Conservation (phyloP, 331 rosid species). For the Cucumis variabilis region DNA sequence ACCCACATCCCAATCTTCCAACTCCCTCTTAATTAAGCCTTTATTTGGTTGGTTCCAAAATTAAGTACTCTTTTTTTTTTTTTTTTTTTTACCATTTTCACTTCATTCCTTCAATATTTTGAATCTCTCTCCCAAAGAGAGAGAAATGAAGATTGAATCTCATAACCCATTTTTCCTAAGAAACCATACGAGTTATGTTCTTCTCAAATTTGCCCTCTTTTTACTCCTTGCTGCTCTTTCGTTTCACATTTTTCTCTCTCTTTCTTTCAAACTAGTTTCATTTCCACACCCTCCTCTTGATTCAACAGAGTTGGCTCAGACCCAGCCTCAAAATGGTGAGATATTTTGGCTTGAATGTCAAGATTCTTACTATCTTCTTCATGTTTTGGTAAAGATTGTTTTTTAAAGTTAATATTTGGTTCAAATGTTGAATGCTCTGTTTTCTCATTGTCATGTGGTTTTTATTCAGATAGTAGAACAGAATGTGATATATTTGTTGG, state of each 20-base stretch:
- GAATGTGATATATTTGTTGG: constrained; percentile 84
- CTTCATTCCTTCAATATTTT: neutral
- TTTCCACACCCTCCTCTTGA: constrained; percentile 42
- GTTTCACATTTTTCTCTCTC: constrained; percentile 62
- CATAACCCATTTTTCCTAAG: constrained; percentile 41
- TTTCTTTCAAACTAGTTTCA: constrained; percentile 52
- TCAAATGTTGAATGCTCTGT: neutral
- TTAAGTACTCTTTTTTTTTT: neutral
- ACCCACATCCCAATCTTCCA: neutral
- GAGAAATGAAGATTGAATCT: constrained; percentile 49
- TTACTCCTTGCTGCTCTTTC: constrained; percentile 63
- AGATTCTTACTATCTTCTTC: neutral
- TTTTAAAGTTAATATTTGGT: neutral
- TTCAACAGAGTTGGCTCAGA: constrained; percentile 10
- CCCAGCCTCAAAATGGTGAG: neutral
- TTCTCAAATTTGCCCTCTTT: constrained; percentile 60
- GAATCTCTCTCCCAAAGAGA: constrained; percentile 37
- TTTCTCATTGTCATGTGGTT: neutral
- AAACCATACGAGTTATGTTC: constrained; percentile 45
- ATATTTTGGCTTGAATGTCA: neutral
- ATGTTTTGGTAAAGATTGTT: neutral
- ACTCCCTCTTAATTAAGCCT: neutral
- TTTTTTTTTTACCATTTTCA: neutral
- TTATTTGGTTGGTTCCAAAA: constrained; percentile 17
- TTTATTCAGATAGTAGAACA: constrained; percentile 35